Evolutionary conservation across 768 basidiomycete species (phyloP), one percentile per base, ranked within the genome.

Genomic region (Clitopilus passeckerianus): DNA sequence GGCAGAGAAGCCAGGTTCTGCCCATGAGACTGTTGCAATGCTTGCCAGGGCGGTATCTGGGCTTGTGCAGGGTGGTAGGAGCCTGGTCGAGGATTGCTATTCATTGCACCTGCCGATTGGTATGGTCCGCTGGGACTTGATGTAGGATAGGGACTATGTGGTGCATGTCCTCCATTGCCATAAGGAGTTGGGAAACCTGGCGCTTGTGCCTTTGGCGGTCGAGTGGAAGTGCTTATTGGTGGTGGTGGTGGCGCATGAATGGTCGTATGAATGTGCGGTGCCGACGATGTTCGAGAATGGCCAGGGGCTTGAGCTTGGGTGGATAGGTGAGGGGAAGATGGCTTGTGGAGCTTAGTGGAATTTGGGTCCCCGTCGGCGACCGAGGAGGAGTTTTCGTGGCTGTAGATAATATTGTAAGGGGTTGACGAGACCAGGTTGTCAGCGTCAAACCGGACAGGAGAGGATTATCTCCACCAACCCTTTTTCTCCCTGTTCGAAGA

Each of bases 401-500:
- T 61, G 59, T n/a, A 58, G 37, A 16, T 20, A 33, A 7, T 3
- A 35, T 30, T 37, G 46, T 20, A 34, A 56, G 55, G n/a, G 54
- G 54, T 35, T 34, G 57, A 30, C 14, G 59, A 46, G 10, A 34
- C 56, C 10, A 56, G 23, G 22, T 59, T n/a, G 20, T 30, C 30
- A 58, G 34, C 34, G 54, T 57, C 34, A 57, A 30, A 46, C 44
- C 30, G 24, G 9, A 57, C 24, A 52, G 9, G 56, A 43, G 44
- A 63, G 54, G 7, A 30, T 64, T 57, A 65, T 52, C 57, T 66
- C 69, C 65, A 74, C 74, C 68, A 70, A 77, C 77, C 70, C 75
- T 80, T 71, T 71, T 72, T 75, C 24, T 76, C 74, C 16, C 77
- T 50, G 46, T 5, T 41, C 37, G 46, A 50, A 16, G 46, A 20